Percentiles rank a stretch among this genome's conserved stretches.
phyloP scores from a whole-genome alignment of 2,329 filamentous ascomycete genomes.

The Trichoderma semiorbis region DNA sequence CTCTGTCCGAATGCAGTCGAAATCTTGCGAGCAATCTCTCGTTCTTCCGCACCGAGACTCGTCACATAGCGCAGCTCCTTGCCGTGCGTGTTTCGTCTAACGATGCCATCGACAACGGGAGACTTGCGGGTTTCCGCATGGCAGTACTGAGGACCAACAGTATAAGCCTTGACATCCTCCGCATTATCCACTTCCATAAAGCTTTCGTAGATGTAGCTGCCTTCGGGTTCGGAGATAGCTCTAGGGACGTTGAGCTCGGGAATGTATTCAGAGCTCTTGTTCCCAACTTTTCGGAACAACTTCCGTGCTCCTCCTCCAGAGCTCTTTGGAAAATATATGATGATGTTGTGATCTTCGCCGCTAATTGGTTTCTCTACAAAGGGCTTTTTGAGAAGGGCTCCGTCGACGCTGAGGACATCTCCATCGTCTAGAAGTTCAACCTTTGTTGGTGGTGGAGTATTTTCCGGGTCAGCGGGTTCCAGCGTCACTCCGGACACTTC shows the following conservation, averaged over 20 bases:
- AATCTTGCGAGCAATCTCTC: slow-evolving; percentile 83
- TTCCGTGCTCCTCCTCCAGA: slow-evolving; percentile 85
- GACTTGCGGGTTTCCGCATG: slow-evolving; percentile 97
- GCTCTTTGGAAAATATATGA: slow-evolving; percentile 91
- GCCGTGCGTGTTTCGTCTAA: slow-evolving; percentile 92
- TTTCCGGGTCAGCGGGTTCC: slow-evolving; percentile 62
- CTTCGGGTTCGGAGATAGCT: slow-evolving; percentile 72
- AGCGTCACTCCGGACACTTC: slow-evolving; percentile 75
- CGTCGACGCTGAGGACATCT: slow-evolving; percentile 85
- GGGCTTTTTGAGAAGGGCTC: slow-evolving; percentile 75
- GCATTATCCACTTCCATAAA: slow-evolving; percentile 96
- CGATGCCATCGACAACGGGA: slow-evolving; percentile 92
- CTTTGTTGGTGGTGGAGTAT: slow-evolving; percentile 62
- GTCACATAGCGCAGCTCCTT: slow-evolving; percentile 97
- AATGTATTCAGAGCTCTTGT: slow-evolving; percentile 96
- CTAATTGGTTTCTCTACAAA: slow-evolving; percentile 99
- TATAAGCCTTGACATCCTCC: slow-evolving; percentile 98
- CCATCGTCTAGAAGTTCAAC: slow-evolving; percentile 88
- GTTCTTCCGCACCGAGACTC: slow-evolving; percentile 73
- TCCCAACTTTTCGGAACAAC: slow-evolving; percentile 94
- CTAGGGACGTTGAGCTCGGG: slow-evolving; percentile 71
- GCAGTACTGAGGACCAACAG: slow-evolving; percentile 87
- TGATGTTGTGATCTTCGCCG: slow-evolving; percentile 97
- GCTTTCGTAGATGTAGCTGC: slow-evolving; percentile 95
- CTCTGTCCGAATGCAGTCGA: slow-evolving; percentile 88